Percentiles rank a stretch among this genome's conserved stretches.
phyloP scores from a whole-genome alignment of 108 stramenopile genomes.

The Thalassiosira profunda region DNA sequence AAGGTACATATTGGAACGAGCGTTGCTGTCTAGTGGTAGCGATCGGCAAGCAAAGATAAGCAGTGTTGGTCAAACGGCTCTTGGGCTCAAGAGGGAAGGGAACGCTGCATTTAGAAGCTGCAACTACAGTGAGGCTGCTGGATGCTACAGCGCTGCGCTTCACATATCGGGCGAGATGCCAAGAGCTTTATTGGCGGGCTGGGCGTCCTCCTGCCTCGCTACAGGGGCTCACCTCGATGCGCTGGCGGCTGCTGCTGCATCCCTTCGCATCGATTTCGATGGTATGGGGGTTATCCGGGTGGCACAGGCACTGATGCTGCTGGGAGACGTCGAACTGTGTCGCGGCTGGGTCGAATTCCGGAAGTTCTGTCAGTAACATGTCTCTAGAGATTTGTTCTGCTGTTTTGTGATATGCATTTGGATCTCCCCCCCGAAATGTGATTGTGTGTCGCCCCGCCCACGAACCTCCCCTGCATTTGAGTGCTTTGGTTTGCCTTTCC shows the following conservation, averaged over 20 bases:
- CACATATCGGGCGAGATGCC: constrained; percentile 1
- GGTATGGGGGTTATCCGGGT: constrained; percentile 15
- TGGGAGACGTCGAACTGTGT: constrained; percentile 16
- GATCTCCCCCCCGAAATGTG: too few relatives aligned
- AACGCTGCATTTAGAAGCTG: constrained; percentile 14
- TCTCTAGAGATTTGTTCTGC: too few relatives aligned
- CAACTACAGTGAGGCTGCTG: constrained; percentile 6
- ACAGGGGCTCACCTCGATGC: constrained; percentile 8
- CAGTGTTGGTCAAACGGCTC: not conserved
- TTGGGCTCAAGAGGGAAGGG: constrained; percentile 14
- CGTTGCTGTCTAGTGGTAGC: not conserved
- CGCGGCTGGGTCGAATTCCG: not conserved
- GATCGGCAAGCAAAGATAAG: not conserved
- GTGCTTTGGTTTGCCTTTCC: too few relatives aligned
- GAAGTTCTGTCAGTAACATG: not conserved
- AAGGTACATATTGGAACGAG: constrained; percentile 17
- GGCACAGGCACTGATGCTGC: not conserved
- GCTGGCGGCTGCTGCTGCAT: constrained; percentile 20
- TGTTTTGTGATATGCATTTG: too few relatives aligned
- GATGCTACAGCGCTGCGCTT: constrained; percentile 20
- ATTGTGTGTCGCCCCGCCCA: too few relatives aligned
- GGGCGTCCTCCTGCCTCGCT: constrained; percentile 14
- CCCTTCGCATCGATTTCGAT: constrained; percentile 9
- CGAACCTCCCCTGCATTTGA: too few relatives aligned
- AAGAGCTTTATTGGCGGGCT: constrained; percentile 14